Base-by-base conservation (phyloP, 2,329 filamentous ascomycete species). In the Penicillium sp. region DNA sequence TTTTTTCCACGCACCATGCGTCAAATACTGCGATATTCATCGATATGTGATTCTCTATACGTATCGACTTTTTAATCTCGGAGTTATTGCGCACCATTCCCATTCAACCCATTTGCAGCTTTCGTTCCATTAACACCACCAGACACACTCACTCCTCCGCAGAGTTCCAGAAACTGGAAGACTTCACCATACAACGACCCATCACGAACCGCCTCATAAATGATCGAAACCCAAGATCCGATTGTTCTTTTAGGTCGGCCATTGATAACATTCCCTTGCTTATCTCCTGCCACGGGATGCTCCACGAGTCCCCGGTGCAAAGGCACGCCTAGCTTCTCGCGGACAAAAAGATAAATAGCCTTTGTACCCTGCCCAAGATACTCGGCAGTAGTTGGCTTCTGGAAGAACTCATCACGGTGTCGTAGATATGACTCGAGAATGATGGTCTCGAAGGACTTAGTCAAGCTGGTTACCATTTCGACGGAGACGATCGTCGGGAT, bases 261-360 rank as follows among this genome's bases (percentile, higher is more conserved):
- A 46, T 13, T 57, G 51, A 11, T 35, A 28, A 14, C 55, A 55
- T 22, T 26, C 7, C 30, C 46, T 16, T 37, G 25, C n/a, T 30
- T 30, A 25, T 38, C 35, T 28, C 58, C 58, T 25, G 65, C 57
- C 0, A 70, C 66, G 1, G 72, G 70, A 28, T 76, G 73, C 30
- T 76, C 73, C 6, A 63, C 60, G 1, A 75, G 55, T 3, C 73
- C 74, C 22, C 68, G 70, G 56, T 75, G 71, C 61, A 76, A 67
- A 4, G 72, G 71, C 13, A 80, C 68, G 1, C 59, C 63, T 19
- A 80, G 68, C 6, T 70, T 70, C 10, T 66, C 60, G 2, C 78
- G 73, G 7, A 80, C 74, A 57, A 74, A 76, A 3, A 43, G 49
- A 66, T 80, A 80, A 22, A 79, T 13, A 22, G 26, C 48, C 48